These are phyloP conservation scores for Suillus fuscotomentosus DNA, from an alignment of 768 basidiomycete species.

Conservation along the genomic window DNA sequence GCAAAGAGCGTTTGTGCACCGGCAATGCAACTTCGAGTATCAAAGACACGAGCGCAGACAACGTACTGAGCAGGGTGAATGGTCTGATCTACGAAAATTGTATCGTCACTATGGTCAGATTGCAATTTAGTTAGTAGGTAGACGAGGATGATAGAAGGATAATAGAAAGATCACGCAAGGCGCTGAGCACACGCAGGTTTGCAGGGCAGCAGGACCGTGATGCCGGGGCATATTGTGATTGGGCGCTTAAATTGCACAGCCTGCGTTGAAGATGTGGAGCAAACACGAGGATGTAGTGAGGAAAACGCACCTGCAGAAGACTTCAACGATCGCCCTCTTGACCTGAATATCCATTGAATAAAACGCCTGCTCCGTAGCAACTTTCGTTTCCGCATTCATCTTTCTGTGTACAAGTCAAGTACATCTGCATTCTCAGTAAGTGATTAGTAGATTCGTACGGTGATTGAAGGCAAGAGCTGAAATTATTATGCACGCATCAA, in stretches of 20 bases:
- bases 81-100: too few relatives aligned
- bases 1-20: too few relatives aligned
- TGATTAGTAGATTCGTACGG: background rate
- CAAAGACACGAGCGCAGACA: too few relatives aligned
- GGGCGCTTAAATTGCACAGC: background rate
- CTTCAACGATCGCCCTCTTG: background rate
- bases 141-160: too few relatives aligned
- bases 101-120: background rate
- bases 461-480: background rate
- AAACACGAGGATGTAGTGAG: background rate
- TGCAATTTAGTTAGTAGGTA: background rate
- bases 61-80: too few relatives aligned
- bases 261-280: background rate
- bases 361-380: background rate
- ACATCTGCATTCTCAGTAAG: background rate
- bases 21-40: too few relatives aligned
- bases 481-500: background rate
- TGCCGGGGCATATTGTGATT: background rate
- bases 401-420: background rate
- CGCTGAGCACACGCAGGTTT: background rate
- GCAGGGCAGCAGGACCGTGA: background rate
- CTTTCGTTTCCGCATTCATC: background rate
- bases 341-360: background rate
- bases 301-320: background rate
- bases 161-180: too few relatives aligned